Percentiles rank a stretch among this genome's conserved stretches.
These are phyloP conservation scores for Apiotrichum gracile DNA, from an alignment of 1,284 basidiomycete species.

Conservation along the genomic window DNA sequence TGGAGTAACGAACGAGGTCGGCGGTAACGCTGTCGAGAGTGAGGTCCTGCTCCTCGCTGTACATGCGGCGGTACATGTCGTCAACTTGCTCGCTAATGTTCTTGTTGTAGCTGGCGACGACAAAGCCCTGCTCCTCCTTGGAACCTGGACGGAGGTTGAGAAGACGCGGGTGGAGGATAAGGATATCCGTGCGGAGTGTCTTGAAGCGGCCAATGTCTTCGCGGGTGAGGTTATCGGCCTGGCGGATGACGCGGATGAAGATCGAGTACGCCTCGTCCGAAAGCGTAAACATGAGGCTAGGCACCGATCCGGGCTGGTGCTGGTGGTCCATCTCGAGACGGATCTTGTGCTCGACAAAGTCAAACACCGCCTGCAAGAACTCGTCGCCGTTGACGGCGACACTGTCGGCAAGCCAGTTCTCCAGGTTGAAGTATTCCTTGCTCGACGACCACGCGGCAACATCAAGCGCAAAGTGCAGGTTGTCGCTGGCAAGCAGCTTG, in stretches of 20 bases:
- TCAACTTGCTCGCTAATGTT: slow-evolving; percentile 93
- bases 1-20: slow-evolving; percentile 78
- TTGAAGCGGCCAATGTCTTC: slow-evolving; percentile 84
- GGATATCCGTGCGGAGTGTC: slow-evolving; percentile 85
- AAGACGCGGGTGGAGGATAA: slow-evolving; percentile 92
- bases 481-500: slow-evolving; percentile 75
- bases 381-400: slow-evolving; percentile 72
- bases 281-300: slow-evolving; percentile 45
- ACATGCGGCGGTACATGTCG: slow-evolving; percentile 96
- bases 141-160: slow-evolving; percentile 89
- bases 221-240: slow-evolving; percentile 48
- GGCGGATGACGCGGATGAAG: slow-evolving; percentile 78
- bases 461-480: slow-evolving; percentile 83
- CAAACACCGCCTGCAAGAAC: slow-evolving; percentile 79
- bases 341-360: slow-evolving; percentile 86
- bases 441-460: slow-evolving; percentile 88
- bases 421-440: slow-evolving; percentile 87
- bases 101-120: slow-evolving; percentile 77
- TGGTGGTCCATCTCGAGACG: slow-evolving; percentile 75
- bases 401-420: slow-evolving; percentile 90
- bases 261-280: slow-evolving; percentile 72
- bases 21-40: slow-evolving; percentile 89
- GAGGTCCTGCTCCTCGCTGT: slow-evolving; percentile 72
- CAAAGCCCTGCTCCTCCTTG: slow-evolving; percentile 85
- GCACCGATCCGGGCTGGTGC: slow-evolving; percentile 57